Base-by-base conservation (phyloP, 2,329 filamentous ascomycete genomes). In the Cytospora piceae region DNA sequence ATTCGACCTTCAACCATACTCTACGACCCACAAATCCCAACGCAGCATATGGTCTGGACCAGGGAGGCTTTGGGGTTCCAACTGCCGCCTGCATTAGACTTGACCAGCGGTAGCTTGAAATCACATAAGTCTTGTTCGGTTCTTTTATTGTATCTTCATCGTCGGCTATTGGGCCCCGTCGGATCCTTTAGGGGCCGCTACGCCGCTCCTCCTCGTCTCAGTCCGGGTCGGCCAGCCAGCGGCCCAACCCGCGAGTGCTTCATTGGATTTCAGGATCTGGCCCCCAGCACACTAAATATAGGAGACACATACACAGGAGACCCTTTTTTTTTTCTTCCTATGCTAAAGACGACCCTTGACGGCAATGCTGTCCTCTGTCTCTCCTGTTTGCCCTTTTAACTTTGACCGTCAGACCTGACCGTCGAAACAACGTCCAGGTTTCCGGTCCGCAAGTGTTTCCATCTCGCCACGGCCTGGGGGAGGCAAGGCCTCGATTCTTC, bases 171-270 rank as follows among this genome's bases (percentile, higher is more conserved):
- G 32, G 31, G 39, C 37, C 46, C 60, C 60, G 53, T n/a, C 34
- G 61, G 51, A 31, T 57, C 12, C 46, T n/a, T 27, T 9, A 11
- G 15, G 17, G 15, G 31, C 37, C 37, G 39, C 61, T 57, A 57
- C 53, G 61, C 61, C 53, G 61, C 53, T 46, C 39, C 49, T 63
- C 61, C 57, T 63, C 61, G 61, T 63, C 61, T 63, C 61, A 57
- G 61, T 39, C 42, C 34, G 22, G 61, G 61, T 46, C 61, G 1
- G 53, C 56, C 53, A 63, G 61, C 61, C 61, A 42, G 31, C 61
- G 61, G 61, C 61, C 61, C 61, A 63, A 39, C 53, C 53, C 61
- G 53, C 53, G 53, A 63, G 32, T 32, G 61, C 61, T 57, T 63
- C 53, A 20, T 37, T 15, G n/a, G 22, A n/a, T 32, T 52, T 22